Conservation (phyloP, 768 basidiomycete species). For the Tulasnella sp. region DNA sequence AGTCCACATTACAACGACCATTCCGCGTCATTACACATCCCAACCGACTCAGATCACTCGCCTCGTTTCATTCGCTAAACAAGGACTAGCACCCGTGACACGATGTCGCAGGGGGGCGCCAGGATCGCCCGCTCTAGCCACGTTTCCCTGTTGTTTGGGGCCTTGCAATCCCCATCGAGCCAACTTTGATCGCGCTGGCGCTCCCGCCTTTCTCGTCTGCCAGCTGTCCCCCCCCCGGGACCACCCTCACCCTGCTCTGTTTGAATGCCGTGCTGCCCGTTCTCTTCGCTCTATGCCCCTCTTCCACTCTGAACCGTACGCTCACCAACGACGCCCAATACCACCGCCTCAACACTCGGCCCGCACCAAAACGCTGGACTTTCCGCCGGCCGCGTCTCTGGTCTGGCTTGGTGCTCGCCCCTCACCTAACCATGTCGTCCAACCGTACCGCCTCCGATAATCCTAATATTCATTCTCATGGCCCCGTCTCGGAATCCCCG, state of each 20-base stretch:
- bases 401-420: not conserved
- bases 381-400: not conserved
- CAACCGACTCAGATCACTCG: not conserved
- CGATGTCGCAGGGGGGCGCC: not conserved
- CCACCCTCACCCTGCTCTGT: not conserved
- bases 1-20: not conserved
- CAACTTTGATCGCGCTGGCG: not conserved
- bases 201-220: not conserved
- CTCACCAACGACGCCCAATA: not conserved
- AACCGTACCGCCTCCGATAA: not conserved
- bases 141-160: constrained; percentile 3
- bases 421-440: not conserved
- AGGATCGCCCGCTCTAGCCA: not conserved
- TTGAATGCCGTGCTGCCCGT: not conserved
- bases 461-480: not conserved
- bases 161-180: not conserved
- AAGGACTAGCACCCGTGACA: not conserved
- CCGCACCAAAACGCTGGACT: not conserved
- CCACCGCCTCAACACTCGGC: not conserved
- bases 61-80: not conserved
- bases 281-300: not conserved
- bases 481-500: not conserved
- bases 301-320: not conserved
- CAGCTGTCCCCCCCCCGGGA: not conserved
- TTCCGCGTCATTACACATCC: not conserved